Base-by-base conservation (phyloP, 176 grass and related monocot species). In the Triticum monococcum region DNA sequence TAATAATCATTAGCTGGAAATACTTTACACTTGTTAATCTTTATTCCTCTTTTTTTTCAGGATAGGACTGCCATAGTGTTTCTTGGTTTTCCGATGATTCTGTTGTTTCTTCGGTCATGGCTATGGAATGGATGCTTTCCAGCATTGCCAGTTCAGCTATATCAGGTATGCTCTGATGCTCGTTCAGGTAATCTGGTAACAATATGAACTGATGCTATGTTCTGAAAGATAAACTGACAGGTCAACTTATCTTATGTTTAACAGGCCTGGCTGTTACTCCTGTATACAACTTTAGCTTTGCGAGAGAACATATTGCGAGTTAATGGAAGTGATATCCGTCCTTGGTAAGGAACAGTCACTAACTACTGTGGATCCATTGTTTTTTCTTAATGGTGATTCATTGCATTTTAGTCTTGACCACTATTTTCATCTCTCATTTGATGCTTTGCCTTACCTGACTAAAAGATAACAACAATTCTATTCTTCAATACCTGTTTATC, bases 1-100 rank as follows among this genome's bases (percentile, higher is more conserved):
- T 81, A 45, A 50, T 85, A 31, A 17, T 75, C 13, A 67, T 1
- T 75, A 56, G 43, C 24, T 60, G 80, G 0, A 56, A 72, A 28
- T 16, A 8, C 10, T 32, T n/a, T 60, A 31, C 52, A 81, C 5
- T 86, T 81, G 22, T 22, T 59, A 59, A 59, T 88, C 52, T 1
- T 18, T 5, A 76, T 75, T 59, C 25, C 28, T 88, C 79, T 10
- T 12, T 3, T 32, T 83, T 83, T 89, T 61, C 94, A 98, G 97
- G 97, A 98, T 66, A 96, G 97, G 87, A 98, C 97, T 62, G 97
- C 97, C 3, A 88, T 96, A 66, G 68, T 98, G 37, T 98, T 98
- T 94, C 97, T 98, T 90, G 78, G 93, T 85, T 98, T 98, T 66
- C 97, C 97, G 3, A 86, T 84, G 67, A 85, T 90, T 85, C 81